phyloP scores from a whole-genome alignment of 257 asterid species.

The Lycium barbarum region DNA sequence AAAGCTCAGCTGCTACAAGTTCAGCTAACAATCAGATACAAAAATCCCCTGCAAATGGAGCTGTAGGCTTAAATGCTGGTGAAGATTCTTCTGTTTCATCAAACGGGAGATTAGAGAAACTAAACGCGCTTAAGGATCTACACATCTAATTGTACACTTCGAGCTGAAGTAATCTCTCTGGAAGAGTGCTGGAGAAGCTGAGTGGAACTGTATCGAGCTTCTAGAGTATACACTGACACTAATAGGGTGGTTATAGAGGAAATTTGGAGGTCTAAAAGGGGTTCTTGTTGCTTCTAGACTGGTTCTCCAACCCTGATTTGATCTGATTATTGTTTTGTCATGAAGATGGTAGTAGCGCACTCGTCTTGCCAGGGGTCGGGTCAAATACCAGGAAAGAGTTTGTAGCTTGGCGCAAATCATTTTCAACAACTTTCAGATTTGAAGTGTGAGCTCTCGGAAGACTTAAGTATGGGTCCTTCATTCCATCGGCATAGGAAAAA shows the following conservation, averaged over 20 bases:
- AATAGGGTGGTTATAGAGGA: constrained; percentile 19
- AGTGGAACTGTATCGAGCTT: neutral
- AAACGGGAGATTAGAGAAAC: constrained; percentile 68
- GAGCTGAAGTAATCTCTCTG: constrained; percentile 35
- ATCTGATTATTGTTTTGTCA: neutral
- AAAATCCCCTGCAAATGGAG: constrained; percentile 60
- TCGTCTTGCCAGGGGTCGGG: neutral
- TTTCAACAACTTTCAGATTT: constrained; percentile 18
- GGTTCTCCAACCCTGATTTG: neutral
- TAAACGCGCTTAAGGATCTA: constrained; percentile 62
- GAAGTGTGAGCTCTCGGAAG: constrained; percentile 24
- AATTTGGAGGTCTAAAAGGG: neutral
- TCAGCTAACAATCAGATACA: constrained; percentile 58
- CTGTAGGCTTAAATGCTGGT: constrained; percentile 41
- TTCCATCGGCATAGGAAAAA: neutral
- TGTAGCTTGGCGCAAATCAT: constrained; percentile 6
- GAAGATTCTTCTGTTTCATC: constrained; percentile 43
- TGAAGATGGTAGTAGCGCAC: neutral
- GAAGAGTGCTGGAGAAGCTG: constrained; percentile 3
- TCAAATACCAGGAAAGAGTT: constrained; percentile 9
- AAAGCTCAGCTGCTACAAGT: constrained; percentile 64
- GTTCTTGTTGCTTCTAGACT: neutral
- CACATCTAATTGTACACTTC: constrained; percentile 45
- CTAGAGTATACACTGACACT: constrained; percentile 17
- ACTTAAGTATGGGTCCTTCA: neutral